A percentile compares a stretch with the other conserved stretches of the same genome.
These are phyloP conservation scores for Talaromyces sp. DNA, from an alignment of 2,329 filamentous ascomycete genomes.

Conservation along the genomic window DNA sequence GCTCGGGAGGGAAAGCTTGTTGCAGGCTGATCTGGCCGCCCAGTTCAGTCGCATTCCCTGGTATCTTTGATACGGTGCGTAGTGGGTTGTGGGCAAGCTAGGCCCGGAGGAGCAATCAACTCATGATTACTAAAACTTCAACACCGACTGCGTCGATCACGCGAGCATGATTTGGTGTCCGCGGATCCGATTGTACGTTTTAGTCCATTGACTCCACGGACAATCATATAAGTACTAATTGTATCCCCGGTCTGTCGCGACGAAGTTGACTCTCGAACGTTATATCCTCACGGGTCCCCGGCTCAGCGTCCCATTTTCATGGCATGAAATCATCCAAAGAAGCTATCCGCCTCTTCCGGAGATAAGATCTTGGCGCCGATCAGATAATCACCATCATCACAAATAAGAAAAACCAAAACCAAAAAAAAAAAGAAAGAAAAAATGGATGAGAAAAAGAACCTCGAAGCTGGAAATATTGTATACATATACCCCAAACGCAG, in stretches of 20 bases:
- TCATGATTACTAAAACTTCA: not conserved
- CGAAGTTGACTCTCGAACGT: not conserved
- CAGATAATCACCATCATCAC: not conserved
- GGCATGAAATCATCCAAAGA: not conserved
- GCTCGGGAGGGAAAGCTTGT: not conserved
- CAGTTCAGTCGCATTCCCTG: too few relatives aligned
- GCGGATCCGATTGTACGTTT: not conserved
- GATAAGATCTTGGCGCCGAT: constrained; percentile 4
- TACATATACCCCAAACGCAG: not conserved
- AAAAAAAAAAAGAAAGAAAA: not conserved
- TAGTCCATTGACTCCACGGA: not conserved
- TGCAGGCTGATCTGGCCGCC: not conserved
- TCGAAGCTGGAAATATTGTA: not conserved
- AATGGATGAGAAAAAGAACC: not conserved
- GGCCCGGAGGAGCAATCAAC: constrained; percentile 3
- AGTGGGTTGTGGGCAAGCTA: not conserved
- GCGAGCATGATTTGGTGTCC: not conserved
- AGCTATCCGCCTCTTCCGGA: not conserved
- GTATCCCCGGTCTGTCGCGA: not conserved
- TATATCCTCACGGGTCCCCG: not conserved
- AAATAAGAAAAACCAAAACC: too few relatives aligned
- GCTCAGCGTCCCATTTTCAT: not conserved
- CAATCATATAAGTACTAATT: not conserved
- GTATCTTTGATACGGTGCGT: too few relatives aligned
- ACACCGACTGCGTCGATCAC: constrained; percentile 3